Evolutionary conservation across 805 yeast genomes (phyloP).

Genomic region (Wickerhamiella sergipiensis): DNA sequence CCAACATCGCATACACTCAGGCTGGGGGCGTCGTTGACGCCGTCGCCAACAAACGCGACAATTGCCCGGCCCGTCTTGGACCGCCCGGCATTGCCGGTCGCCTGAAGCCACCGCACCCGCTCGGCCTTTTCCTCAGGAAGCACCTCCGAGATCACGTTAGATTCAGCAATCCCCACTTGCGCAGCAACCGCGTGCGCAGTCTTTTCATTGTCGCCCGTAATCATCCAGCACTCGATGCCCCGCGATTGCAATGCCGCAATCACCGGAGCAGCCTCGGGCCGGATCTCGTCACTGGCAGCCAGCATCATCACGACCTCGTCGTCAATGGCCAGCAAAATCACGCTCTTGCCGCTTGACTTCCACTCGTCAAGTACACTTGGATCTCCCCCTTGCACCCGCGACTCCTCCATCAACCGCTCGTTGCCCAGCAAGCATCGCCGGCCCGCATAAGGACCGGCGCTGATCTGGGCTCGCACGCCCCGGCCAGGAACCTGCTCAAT

Average conservation of each 20-base stretch:
- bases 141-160: constrained; percentile 52
- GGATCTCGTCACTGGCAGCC: constrained; percentile 40
- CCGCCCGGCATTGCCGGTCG: constrained; percentile 23
- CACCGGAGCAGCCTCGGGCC: constrained; percentile 42
- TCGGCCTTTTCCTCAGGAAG: constrained; percentile 61
- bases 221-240: constrained; percentile 55
- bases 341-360: constrained; percentile 53
- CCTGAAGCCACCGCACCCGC: constrained; percentile 42
- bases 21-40: constrained; percentile 75
- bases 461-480: constrained; percentile 13
- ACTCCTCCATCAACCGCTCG: constrained; percentile 41
- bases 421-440: constrained; percentile 35
- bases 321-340: constrained; percentile 39
- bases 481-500: constrained; percentile 14
- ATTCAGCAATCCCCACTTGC: constrained; percentile 42
- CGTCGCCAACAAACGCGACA: constrained; percentile 76
- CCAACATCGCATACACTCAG: constrained; percentile 65
- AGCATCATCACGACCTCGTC: constrained; percentile 28
- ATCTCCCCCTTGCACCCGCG: constrained; percentile 21
- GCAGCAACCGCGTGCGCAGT: constrained; percentile 58
- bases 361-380: constrained; percentile 30
- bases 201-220: constrained; percentile 55
- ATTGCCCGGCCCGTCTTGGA: constrained; percentile 21
- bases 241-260: constrained; percentile 29
- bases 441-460: constrained; percentile 9